Evolutionary conservation across 495 filamentous ascomycete species (phyloP).

Genomic region (Neurospora cerealis): DNA sequence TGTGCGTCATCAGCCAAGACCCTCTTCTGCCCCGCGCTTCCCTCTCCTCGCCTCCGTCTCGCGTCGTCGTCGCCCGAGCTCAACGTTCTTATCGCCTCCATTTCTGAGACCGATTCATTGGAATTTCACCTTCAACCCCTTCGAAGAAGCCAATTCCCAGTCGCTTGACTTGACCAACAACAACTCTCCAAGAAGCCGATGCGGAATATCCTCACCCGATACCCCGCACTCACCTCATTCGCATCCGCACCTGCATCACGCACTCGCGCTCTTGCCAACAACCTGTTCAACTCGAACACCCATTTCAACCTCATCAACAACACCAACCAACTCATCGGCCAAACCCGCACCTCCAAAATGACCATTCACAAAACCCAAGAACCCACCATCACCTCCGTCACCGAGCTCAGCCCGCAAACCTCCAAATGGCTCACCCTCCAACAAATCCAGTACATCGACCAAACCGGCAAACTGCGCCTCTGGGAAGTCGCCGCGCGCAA

Average conservation of each 20-base stretch:
- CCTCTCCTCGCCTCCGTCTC: neutral
- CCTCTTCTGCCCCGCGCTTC: neutral
- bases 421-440: constrained; percentile 44
- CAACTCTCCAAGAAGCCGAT: neutral
- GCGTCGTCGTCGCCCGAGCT: neutral
- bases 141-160: neutral
- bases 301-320: neutral
- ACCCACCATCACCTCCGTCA: constrained; percentile 35
- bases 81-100: neutral
- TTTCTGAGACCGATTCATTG: neutral
- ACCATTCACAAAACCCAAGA: constrained; percentile 24
- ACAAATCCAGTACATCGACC: constrained; percentile 42
- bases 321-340: too few relatives aligned
- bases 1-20: neutral
- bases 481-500: constrained; percentile 47
- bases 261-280: neutral
- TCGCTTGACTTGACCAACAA: neutral
- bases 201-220: neutral
- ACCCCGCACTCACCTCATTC: neutral
- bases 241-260: neutral
- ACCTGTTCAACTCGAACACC: neutral
- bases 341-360: constrained; percentile 2
- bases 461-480: constrained; percentile 36
- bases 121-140: too few relatives aligned
- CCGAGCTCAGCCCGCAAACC: constrained; percentile 30